These are phyloP conservation scores for Thermothelomyces thermophilus DNA, from an alignment of 2,329 filamentous ascomycete genomes.

Conservation along the genomic window DNA sequence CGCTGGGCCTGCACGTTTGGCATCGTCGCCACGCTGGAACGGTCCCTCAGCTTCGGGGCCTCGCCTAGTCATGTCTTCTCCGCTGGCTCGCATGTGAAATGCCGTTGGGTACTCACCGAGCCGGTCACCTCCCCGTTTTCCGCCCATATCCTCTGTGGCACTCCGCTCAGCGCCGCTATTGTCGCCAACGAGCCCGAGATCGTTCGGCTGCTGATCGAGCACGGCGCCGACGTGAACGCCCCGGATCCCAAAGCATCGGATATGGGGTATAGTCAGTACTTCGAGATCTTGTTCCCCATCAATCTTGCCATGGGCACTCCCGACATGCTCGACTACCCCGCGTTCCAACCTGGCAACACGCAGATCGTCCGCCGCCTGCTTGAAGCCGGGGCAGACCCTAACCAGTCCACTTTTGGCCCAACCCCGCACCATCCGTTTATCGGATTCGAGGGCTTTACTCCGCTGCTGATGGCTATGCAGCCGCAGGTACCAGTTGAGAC, in stretches of 20 bases:
- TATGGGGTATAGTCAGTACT: accelerated
- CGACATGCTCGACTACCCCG: neutral
- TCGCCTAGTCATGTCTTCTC: constrained; percentile 7
- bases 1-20: constrained; percentile 19
- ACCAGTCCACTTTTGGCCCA: neutral
- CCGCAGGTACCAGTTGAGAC: constrained; percentile 13
- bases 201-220: constrained; percentile 7
- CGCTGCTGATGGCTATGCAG: constrained; percentile 16
- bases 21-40: constrained; percentile 11
- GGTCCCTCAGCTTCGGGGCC: constrained; percentile 11
- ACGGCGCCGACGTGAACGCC: constrained; percentile 6
- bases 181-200: constrained; percentile 2
- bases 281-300: constrained; percentile 3
- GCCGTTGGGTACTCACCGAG: constrained; percentile 9
- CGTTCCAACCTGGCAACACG: constrained; percentile 4
- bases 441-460: neutral
- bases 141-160: neutral
- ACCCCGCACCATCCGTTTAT: too few relatives aligned
- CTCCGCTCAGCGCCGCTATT: constrained; percentile 15
- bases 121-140: too few relatives aligned
- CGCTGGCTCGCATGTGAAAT: neutral
- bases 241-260: neutral
- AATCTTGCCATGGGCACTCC: constrained; percentile 8
- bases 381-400: constrained; percentile 15
- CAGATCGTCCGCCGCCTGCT: constrained; percentile 9